These are phyloP conservation scores for Hypoxylon crocopeplum DNA, from an alignment of 495 filamentous ascomycete species.

Conservation along the genomic window DNA sequence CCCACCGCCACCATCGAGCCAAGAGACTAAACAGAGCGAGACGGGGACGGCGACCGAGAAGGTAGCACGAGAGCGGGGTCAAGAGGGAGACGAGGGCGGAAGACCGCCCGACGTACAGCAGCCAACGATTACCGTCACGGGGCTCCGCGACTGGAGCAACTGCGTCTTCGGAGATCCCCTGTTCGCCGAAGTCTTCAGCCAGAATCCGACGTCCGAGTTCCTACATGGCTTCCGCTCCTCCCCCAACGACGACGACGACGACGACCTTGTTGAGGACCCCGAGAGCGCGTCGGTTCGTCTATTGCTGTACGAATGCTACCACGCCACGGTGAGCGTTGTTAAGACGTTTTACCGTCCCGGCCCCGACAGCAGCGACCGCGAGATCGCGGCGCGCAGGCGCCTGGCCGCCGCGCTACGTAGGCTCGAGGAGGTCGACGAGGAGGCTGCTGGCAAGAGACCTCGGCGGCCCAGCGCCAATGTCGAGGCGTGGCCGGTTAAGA, in stretches of 20 bases:
- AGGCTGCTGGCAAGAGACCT: constrained; percentile 35
- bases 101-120: background rate
- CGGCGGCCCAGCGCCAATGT: constrained; percentile 36
- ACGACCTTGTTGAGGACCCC: constrained; percentile 46
- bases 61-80: background rate
- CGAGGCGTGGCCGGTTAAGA: constrained; percentile 40
- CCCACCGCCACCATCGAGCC: background rate
- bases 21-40: background rate
- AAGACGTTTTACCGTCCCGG: constrained; percentile 56
- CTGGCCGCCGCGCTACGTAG: constrained; percentile 47
- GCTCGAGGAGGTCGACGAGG: constrained; percentile 46
- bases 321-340: constrained; percentile 53
- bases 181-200: constrained; percentile 57
- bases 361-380: constrained; percentile 49
- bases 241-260: background rate
- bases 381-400: constrained; percentile 53
- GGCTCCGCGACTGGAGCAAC: constrained; percentile 57
- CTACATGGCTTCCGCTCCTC: constrained; percentile 40
- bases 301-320: constrained; percentile 58
- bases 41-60: background rate
- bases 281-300: constrained; percentile 45
- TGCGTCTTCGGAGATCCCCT: constrained; percentile 67
- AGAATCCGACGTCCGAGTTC: constrained; percentile 52
- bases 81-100: background rate
- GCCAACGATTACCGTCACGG: constrained; percentile 36